These are phyloP conservation scores for Aspergillus caelatus DNA, from an alignment of 2,329 filamentous ascomycete genomes.

Conservation along the genomic window DNA sequence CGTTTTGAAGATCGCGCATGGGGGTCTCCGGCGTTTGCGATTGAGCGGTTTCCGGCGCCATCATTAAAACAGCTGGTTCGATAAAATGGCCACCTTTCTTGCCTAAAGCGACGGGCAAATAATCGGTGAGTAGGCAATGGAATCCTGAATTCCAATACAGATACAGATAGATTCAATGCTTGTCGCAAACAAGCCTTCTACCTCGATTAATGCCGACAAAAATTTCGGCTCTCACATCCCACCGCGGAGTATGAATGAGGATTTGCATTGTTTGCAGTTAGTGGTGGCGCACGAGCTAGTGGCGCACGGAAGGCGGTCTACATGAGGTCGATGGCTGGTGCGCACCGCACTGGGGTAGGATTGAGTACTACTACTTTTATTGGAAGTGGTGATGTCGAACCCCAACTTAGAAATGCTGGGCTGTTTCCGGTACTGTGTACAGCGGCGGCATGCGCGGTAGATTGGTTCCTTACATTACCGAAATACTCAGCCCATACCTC, in stretches of 20 bases:
- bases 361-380: neutral
- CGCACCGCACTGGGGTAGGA: neutral
- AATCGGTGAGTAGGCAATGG: no score
- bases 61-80: constrained; percentile 6
- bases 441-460: constrained; percentile 14
- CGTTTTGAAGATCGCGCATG: constrained; percentile 26
- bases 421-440: constrained; percentile 6
- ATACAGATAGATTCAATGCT: neutral
- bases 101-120: neutral
- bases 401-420: neutral
- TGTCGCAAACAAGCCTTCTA: neutral
- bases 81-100: neutral
- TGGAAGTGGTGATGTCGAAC: constrained; percentile 3
- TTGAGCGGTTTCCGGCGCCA: constrained; percentile 16
- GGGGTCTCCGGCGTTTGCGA: constrained; percentile 14
- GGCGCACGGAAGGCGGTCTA: neutral
- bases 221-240: constrained; percentile 13
- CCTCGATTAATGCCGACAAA: constrained; percentile 9
- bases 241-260: constrained; percentile 2
- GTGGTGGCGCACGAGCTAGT: constrained; percentile 9
- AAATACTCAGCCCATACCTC: neutral
- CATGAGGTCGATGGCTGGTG: neutral
- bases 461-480: constrained; percentile 3
- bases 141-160: neutral
- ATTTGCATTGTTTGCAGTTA: constrained; percentile 17